phyloP scores from a whole-genome alignment of 805 yeast genomes.

The Cephaloascus fragrans region DNA sequence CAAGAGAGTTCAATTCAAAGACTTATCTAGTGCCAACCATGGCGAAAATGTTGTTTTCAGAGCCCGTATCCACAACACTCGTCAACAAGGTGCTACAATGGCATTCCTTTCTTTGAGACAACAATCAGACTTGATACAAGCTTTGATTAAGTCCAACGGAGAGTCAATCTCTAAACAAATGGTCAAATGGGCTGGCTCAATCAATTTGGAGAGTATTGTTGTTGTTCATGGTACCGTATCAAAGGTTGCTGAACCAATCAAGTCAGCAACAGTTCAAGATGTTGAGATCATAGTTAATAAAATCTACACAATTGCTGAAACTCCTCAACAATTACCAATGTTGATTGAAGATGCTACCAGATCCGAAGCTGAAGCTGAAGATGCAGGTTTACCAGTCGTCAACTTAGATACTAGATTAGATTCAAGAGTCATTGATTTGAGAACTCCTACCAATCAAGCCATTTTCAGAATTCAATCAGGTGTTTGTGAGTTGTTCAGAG shows the following conservation, averaged over 20 bases:
- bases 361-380: conserved; percentile 90
- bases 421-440: conserved; percentile 88
- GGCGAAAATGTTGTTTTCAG: conserved; percentile 78
- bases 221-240: conserved; percentile 77
- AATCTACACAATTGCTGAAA: conserved; percentile 70
- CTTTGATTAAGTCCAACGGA: conserved; percentile 66
- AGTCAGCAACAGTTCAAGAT: conserved; percentile 85
- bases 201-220: conserved; percentile 85
- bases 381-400: conserved; percentile 83
- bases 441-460: conserved; percentile 96
- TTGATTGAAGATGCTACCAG: conserved; percentile 95
- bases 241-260: conserved; percentile 79
- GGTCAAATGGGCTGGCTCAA: conserved; percentile 90
- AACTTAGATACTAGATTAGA: conserved; percentile 95
- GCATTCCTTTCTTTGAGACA: conserved; percentile 88
- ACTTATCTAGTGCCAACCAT: conserved; percentile 51
- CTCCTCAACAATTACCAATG: conserved; percentile 90
- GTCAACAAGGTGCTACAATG: conserved; percentile 96
- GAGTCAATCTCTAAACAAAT: conserved; percentile 81
- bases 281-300: conserved; percentile 74
- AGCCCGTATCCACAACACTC: conserved; percentile 87
- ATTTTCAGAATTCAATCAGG: conserved; percentile 91
- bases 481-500: conserved; percentile 81
- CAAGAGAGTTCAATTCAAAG: conserved; percentile 47
- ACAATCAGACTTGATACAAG: conserved; percentile 76